phyloP scores from a whole-genome alignment of 139 green algal genomes.

The Microglena sp. region DNA sequence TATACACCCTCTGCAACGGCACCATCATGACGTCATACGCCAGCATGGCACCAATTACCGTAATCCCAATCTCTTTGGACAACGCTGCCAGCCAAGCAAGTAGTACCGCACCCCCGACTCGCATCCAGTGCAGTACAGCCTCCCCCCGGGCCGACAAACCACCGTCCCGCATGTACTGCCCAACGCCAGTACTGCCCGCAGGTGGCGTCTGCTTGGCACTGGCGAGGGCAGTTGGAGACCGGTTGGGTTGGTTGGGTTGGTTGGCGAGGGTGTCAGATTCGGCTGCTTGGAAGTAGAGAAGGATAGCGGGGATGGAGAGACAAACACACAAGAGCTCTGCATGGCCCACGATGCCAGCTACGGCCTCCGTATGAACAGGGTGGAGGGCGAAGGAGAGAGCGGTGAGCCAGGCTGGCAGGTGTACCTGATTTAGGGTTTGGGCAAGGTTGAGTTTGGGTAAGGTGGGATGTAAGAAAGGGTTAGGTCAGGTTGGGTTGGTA shows the following conservation, averaged over 20 bases:
- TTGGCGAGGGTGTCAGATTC: constrained; percentile 6
- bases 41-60: constrained; percentile 44
- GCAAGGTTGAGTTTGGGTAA: not conserved
- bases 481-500: not conserved
- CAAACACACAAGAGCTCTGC: constrained; percentile 56
- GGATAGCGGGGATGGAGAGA: constrained; percentile 41
- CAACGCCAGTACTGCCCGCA: not conserved
- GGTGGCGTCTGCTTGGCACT: no score
- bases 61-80: constrained; percentile 76
- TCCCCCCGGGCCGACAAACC: not conserved
- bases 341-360: constrained; percentile 64
- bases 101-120: constrained; percentile 21
- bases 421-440: constrained; percentile 6
- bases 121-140: constrained; percentile 29
- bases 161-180: not conserved
- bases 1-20: constrained; percentile 7
- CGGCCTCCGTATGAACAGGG: constrained; percentile 61
- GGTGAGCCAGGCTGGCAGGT: constrained; percentile 31
- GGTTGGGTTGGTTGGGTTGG: not conserved
- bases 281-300: constrained; percentile 40
- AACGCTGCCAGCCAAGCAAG: constrained; percentile 43
- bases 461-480: no score
- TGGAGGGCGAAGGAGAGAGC: constrained; percentile 60
- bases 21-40: constrained; percentile 45
- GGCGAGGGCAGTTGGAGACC: no score